These are phyloP conservation scores for Thermothelomyces thermophilus DNA, from an alignment of 2,329 filamentous ascomycete genomes.

Conservation along the genomic window DNA sequence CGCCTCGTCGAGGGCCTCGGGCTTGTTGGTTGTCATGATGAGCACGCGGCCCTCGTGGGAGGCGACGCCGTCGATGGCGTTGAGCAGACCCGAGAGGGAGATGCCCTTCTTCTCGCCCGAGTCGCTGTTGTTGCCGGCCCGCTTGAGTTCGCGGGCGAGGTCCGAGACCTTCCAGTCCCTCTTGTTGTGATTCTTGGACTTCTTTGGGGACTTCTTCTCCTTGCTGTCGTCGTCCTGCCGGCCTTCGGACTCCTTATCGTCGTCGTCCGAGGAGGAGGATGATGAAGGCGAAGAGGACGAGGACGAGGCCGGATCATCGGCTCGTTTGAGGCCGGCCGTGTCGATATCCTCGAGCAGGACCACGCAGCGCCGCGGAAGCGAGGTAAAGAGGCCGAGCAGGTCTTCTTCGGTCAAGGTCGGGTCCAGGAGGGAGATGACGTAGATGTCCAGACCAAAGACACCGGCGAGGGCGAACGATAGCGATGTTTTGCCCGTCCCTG, in stretches of 20 bases:
- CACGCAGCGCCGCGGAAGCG: constrained; percentile 56
- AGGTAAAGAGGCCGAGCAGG: constrained; percentile 51
- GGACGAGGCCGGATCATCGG: constrained; percentile 22
- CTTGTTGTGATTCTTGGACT: constrained; percentile 33
- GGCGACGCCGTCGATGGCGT: constrained; percentile 76
- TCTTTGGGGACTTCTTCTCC: constrained; percentile 21
- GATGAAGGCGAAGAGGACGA: not conserved
- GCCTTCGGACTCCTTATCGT: constrained; percentile 12
- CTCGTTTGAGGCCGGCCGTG: constrained; percentile 51
- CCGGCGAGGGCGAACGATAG: constrained; percentile 60
- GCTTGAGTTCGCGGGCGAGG: constrained; percentile 39
- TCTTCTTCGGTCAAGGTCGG: constrained; percentile 56
- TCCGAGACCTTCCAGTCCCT: constrained; percentile 31
- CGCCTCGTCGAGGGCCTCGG: constrained; percentile 65
- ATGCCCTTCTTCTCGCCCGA: constrained; percentile 46
- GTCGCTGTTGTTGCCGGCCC: constrained; percentile 29
- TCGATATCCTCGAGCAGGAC: constrained; percentile 66
- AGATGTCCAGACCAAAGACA: constrained; percentile 60
- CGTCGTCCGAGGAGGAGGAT: constrained; percentile 3
- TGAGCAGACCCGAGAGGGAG: constrained; percentile 71
- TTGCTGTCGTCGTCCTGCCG: constrained; percentile 22
- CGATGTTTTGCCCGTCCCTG: constrained; percentile 67
- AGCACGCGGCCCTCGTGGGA: constrained; percentile 72
- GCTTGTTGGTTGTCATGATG: constrained; percentile 77
- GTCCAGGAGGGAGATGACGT: constrained; percentile 56